Percentiles rank a stretch among this genome's conserved stretches.
These are phyloP conservation scores for Babesia gibsoni DNA, from an alignment of 169 alveolate genomes.

Conservation along the genomic window DNA sequence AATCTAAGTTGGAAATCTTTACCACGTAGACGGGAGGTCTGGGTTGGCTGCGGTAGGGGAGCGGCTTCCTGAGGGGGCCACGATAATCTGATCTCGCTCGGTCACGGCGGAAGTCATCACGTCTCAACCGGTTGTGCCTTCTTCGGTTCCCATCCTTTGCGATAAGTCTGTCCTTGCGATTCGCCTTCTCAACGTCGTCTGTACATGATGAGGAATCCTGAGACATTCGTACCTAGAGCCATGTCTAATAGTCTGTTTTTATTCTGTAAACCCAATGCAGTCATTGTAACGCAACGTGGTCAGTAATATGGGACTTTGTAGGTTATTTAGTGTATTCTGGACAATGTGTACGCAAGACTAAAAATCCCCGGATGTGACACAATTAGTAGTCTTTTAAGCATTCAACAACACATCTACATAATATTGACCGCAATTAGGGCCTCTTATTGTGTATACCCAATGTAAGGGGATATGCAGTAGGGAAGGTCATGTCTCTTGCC, in stretches of 20 bases:
- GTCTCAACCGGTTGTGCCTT: background rate
- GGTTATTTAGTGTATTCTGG: background rate
- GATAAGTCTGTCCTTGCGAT: background rate
- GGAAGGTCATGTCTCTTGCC: too few relatives aligned
- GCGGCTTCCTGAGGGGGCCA: background rate
- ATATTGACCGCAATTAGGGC: too few relatives aligned
- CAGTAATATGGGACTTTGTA: too few relatives aligned
- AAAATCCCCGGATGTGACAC: background rate
- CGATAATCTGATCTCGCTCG: background rate
- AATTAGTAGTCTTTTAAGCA: too few relatives aligned
- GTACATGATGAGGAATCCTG: background rate
- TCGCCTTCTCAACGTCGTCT: conserved; percentile 38
- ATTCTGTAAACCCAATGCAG: background rate
- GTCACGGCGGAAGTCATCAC: background rate
- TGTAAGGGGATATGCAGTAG: too few relatives aligned
- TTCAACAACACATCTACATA: too few relatives aligned
- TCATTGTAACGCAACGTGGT: too few relatives aligned
- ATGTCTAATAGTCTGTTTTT: conserved; percentile 9
- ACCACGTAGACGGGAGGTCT: conserved; percentile 36
- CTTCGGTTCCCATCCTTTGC: background rate
- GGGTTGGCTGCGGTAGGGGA: background rate
- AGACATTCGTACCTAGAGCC: conserved; percentile 7
- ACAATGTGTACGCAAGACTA: background rate
- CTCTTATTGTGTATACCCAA: too few relatives aligned
- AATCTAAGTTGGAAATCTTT: conserved; percentile 53